Conservation (phyloP, 768 basidiomycete species). For the Mycena polygramma region DNA sequence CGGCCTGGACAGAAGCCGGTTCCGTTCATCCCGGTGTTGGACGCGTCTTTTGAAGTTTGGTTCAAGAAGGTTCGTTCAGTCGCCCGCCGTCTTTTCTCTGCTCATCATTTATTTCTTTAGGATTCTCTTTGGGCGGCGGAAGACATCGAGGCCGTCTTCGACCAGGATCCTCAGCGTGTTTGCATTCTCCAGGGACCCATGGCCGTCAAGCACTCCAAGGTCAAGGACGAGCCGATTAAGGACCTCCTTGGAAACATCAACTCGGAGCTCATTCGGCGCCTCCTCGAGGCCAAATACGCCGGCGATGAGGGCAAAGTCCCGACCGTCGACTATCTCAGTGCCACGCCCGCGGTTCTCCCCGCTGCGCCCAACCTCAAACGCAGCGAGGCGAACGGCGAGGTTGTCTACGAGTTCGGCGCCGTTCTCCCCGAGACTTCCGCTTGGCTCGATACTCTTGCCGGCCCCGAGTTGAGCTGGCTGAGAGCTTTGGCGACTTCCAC, state of each 20-base stretch:
- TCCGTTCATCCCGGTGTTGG: slow-evolving; percentile 97
- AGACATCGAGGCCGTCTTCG: slow-evolving; percentile 98
- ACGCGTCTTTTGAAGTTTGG: slow-evolving; percentile 96
- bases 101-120: slow-evolving; percentile 54
- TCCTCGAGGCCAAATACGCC: slow-evolving; percentile 82
- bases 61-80: slow-evolving; percentile 90
- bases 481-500: slow-evolving; percentile 85
- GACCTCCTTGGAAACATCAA: slow-evolving; percentile 93
- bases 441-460: slow-evolving; percentile 91
- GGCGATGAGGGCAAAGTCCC: slow-evolving; percentile 85
- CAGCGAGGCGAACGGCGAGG: slow-evolving; percentile 56
- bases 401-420: slow-evolving; percentile 65
- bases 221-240: slow-evolving; percentile 95
- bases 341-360: slow-evolving; percentile 52
- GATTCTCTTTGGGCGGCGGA: slow-evolving; percentile 98
- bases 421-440: slow-evolving; percentile 68
- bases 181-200: slow-evolving; percentile 98
- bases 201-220: slow-evolving; percentile 87
- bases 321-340: slow-evolving; percentile 84
- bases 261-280: slow-evolving; percentile 77
- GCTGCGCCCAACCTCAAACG: slow-evolving; percentile 57
- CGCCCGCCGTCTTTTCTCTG: slow-evolving; percentile 2
- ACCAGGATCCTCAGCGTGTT: slow-evolving; percentile 98
- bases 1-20: slow-evolving; percentile 98
- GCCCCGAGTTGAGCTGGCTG: slow-evolving; percentile 87